Base-by-base conservation (phyloP, 768 basidiomycete species). In the Termitomyces sp. region DNA sequence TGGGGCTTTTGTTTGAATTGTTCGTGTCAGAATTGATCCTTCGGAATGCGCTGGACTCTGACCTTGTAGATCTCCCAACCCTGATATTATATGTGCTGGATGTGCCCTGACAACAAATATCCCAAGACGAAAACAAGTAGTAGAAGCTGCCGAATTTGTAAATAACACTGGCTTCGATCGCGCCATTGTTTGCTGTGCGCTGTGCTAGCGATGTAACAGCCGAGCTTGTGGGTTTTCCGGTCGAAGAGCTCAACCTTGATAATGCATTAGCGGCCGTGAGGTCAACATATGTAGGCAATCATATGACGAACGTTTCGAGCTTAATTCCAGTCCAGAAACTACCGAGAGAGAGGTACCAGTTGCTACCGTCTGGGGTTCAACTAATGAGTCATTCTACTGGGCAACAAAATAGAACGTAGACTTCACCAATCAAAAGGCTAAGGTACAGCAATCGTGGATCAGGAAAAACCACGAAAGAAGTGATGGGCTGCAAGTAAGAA, bases 301-400 rank as follows among this genome's bases (percentile, higher is more conserved):
- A 54, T 18, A 44, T 51, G 24, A 54, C 55, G 20, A 56, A 52
- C 49, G 26, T 51, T 33, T 52, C 28, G 16, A 72, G 63, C 59
- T 82, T 79, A 62, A 83, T 83, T 10, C 82, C 82, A 7, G 73
- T 77, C 81, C 81, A 83, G 70, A 76, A 83, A 57, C 79, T 80
- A 22, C 83, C 83, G 6, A 83, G 68, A 18, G 78, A 75, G 13
- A 84, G 72, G 52, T 70, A 73, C 81, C 79, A 82, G 51, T 70
- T 73, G 58, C 74, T 69, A 36, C 70, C 71, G 26, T 56, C 57
- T 58, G 30, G 5, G 4, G 2, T 30, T 26, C 47, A 24, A 16
- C 36, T 10, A 18, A 7, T 30, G 28, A 52, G 35, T 38, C 14
- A 30, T 20, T 28, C n/a, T 30, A n/a, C 28, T 52, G 16, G 5